Evolutionary conservation across 768 basidiomycete genomes (phyloP).

Genomic region (Dioszegia crocea): DNA sequence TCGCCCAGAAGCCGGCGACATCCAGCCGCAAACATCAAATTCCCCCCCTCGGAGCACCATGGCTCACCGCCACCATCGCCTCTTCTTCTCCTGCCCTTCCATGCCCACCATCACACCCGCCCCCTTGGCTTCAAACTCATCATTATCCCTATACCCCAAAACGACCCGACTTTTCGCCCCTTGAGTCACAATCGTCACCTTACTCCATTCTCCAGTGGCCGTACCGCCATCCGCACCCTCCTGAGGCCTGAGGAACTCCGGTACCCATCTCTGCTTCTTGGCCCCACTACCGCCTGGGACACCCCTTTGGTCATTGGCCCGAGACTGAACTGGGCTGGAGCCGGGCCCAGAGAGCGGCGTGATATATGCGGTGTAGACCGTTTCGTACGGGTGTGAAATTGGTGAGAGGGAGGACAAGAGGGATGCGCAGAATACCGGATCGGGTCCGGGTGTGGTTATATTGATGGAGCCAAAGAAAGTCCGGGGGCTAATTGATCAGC

Average conservation of each 20-base stretch:
- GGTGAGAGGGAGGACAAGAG: slow-evolving; percentile 23
- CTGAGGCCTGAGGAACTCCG: slow-evolving; percentile 19
- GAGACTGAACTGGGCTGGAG: not conserved
- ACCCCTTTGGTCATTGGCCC: not conserved
- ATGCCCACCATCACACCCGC: slow-evolving; percentile 34
- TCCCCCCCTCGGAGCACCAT: no score
- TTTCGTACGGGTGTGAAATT: slow-evolving; percentile 31
- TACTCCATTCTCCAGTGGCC: slow-evolving; percentile 27
- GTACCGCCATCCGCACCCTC: slow-evolving; percentile 18
- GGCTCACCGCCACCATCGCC: slow-evolving; percentile 21
- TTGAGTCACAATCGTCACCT: slow-evolving; percentile 21
- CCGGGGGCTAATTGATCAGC: slow-evolving; percentile 22
- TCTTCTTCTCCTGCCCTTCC: slow-evolving; percentile 33
- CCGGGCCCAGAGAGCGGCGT: slow-evolving; percentile 15
- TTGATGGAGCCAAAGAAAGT: slow-evolving; percentile 33
- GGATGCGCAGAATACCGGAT: slow-evolving; percentile 24
- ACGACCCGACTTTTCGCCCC: slow-evolving; percentile 27
- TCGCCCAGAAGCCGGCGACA: no score
- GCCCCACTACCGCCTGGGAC: slow-evolving; percentile 6
- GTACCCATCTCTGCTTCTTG: slow-evolving; percentile 22
- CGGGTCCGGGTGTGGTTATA: slow-evolving; percentile 22
- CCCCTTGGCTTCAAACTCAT: slow-evolving; percentile 27
- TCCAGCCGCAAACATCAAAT: no score
- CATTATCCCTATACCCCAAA: slow-evolving; percentile 33
- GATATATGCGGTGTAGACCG: slow-evolving; percentile 32